These are phyloP conservation scores for Drechslera avenae DNA, from an alignment of 2,329 filamentous ascomycete genomes.

Conservation along the genomic window DNA sequence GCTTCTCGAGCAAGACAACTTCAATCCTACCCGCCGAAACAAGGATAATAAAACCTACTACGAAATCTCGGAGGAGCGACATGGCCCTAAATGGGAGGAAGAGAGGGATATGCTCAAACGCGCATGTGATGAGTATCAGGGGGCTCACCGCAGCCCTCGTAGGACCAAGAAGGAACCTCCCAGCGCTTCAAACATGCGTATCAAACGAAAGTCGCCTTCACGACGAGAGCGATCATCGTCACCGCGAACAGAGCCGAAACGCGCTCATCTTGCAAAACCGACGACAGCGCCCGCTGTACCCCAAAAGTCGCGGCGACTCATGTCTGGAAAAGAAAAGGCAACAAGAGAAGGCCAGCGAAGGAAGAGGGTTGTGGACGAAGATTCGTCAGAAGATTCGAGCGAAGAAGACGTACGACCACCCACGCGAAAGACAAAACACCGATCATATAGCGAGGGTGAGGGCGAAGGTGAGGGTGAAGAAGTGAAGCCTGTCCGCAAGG, in stretches of 20 bases:
- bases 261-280: constrained; percentile 31
- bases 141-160: constrained; percentile 41
- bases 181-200: constrained; percentile 28
- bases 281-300: constrained; percentile 22
- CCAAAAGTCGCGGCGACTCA: constrained; percentile 43
- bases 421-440: constrained; percentile 40
- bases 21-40: constrained; percentile 78
- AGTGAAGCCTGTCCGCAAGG: constrained; percentile 40
- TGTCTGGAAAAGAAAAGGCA: constrained; percentile 46
- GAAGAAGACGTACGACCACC: constrained; percentile 47
- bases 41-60: constrained; percentile 81
- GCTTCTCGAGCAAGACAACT: constrained; percentile 75
- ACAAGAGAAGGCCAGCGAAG: constrained; percentile 41
- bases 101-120: constrained; percentile 82
- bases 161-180: constrained; percentile 43
- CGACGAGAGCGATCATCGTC: constrained; percentile 44
- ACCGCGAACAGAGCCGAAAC: constrained; percentile 38
- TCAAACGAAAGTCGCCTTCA: constrained; percentile 42
- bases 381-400: constrained; percentile 44
- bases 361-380: constrained; percentile 42
- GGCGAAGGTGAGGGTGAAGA: constrained; percentile 28
- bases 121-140: constrained; percentile 66
- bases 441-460: constrained; percentile 38
- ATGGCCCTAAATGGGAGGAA: constrained; percentile 87
- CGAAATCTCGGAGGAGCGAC: constrained; percentile 81